Evolutionary conservation across 2,329 filamentous ascomycete species (phyloP).

Genomic region (Cytospora piceae): DNA sequence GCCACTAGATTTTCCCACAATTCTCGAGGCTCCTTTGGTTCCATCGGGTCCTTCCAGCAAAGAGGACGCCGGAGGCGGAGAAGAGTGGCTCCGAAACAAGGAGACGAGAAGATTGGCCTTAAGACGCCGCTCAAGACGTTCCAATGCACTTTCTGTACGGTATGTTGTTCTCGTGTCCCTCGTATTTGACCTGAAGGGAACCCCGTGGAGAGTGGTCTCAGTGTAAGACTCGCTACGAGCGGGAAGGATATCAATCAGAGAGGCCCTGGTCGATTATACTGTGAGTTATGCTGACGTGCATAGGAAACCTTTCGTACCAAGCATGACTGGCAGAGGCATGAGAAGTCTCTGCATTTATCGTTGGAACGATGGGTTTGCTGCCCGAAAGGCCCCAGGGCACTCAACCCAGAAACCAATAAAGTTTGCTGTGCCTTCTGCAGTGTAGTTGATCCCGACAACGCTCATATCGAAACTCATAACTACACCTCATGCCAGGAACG

Average conservation of each 20-base stretch:
- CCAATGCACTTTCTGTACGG: conserved; percentile 70
- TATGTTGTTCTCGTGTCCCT: conserved; percentile 2
- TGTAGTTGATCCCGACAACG: conserved; percentile 56
- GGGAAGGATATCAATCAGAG: not conserved
- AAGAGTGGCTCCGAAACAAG: conserved; percentile 44
- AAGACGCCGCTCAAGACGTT: conserved; percentile 57
- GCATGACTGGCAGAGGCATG: conserved; percentile 72
- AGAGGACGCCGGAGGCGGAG: conserved; percentile 55
- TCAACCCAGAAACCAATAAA: conserved; percentile 63
- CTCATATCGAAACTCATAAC: conserved; percentile 63
- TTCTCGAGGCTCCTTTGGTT: conserved; percentile 61
- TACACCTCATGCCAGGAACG: conserved; percentile 70
- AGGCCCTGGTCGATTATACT: not conserved
- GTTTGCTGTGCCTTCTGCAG: conserved; percentile 64
- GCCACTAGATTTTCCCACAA: conserved; percentile 62
- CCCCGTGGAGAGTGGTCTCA: not conserved
- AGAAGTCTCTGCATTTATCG: conserved; percentile 68
- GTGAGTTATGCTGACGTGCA: conserved; percentile 1
- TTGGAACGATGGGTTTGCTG: conserved; percentile 69
- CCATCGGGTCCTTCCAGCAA: conserved; percentile 49
- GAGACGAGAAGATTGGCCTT: conserved; percentile 43
- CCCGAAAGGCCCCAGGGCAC: conserved; percentile 57
- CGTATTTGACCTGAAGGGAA: not conserved
- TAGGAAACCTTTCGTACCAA: conserved; percentile 67
- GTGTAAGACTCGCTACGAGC: not conserved